Evolutionary conservation across 2,329 filamentous ascomycete species (phyloP), one percentile per base, ranked within the genome.

Genomic region (Lojkania enalia): DNA sequence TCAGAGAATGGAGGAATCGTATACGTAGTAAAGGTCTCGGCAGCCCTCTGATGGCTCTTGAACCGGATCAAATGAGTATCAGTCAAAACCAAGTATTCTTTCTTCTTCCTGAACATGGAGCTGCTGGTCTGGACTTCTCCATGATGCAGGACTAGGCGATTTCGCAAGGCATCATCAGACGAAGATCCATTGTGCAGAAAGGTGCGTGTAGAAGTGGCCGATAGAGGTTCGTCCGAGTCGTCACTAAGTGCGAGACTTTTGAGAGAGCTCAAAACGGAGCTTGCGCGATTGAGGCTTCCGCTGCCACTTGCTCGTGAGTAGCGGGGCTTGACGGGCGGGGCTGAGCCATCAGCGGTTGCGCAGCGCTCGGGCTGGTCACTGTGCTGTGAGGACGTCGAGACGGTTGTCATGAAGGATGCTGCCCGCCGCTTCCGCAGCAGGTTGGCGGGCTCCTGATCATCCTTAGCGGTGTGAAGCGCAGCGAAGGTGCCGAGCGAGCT

Each of bases 111-210:
- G 69, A 87, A 86, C 76, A 88, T 81, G 48, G 81, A 80, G 44
- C 80, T 84, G 37, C 82, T 83, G 11, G 82, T 87, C 67, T 88
- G 84, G 13, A 87, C 81, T 61, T 87, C 85, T 27, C 85, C 85
- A 70, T 87, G 81, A 51, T 84, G 78, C 27, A 87, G 67, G 15
- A 87, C 81, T 20, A 74, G 60, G 40, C 63, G 58, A 27, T 57
- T 58, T 44, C 58, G 60, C 16, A 57, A 48, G 2, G 61, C 52
- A n/a, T 75, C 75, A 14, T 71, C 71, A 36, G 62, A 57, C 20
- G 79, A 62, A 16, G 67, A 62, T 44, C 63, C 77, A 37, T 75
- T 74, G 20, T 75, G 56, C 1, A 77, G 76, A 12, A 76, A 74
- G 7, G 70, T 67, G 42, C 75, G 77, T 12, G 78, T 79, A 30